Base-by-base conservation (phyloP, 345 rosid genomes). In the Streptanthus diversifolius region DNA sequence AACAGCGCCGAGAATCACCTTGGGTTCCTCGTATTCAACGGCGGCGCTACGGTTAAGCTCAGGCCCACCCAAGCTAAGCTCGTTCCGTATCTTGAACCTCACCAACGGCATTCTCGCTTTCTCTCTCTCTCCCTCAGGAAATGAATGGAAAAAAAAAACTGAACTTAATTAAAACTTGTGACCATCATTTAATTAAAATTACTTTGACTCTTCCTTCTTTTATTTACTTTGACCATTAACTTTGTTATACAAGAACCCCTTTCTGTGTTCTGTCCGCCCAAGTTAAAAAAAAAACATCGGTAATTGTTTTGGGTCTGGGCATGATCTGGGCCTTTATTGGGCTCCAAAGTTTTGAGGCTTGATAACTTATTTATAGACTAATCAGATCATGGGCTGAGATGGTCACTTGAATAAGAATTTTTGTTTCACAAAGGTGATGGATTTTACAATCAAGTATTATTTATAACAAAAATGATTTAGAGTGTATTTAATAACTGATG, bases 11-110 rank as follows among this genome's bases (percentile, higher is more conserved):
- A 93, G 91, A 37, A 88, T 79, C 13, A 88, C 91, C 62, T 91
- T 93, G 5, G 98, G 97, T 76, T 93, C 96, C 39, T 91, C 98
- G 24, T 76, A 44, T 74, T 84, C 74, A 3, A 81, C 88, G 68
- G 68, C 63, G 73, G 68, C 55, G 70, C 79, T 79, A 40, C 63
- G 78, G 67, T 83, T 81, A 2, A 91, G 88, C 82, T 84, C 84
- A 36, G 91, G 85, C 21, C 80, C 85, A 58, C 91, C 96, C 39
- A 91, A 77, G 43, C 84, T 76, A 59, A 77, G 88, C 87, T 91
- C 95, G 80, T 88, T 91, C 69, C 90, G 82, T 25, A 93, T 85
- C 74, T 75, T 76, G 59, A 84, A 82, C 86, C 98, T 82, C 77
- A 84, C 87, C 80, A 93, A 71, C 68, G 98, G 98, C 98, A 91